Evolutionary conservation across 305 asterid genomes (phyloP).

Genomic region (Nicotiana rustica): DNA sequence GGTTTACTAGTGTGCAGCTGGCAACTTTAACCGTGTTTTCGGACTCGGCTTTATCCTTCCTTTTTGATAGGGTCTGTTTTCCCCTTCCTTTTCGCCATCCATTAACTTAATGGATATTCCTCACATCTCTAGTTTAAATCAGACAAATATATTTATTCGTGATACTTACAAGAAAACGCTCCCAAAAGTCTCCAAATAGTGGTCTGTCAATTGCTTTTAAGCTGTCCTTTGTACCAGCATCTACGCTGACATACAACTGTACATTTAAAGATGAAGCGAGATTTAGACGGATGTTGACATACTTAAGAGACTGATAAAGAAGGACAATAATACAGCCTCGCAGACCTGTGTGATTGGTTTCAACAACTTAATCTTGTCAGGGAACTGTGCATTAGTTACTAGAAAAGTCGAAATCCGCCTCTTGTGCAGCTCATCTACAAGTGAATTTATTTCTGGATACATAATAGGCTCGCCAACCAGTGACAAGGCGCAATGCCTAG

Average conservation of each 20-base stretch:
- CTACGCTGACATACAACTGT: conserved; percentile 96
- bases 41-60: background rate
- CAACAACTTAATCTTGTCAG: conserved; percentile 75
- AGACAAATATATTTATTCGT: background rate
- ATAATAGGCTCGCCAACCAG: conserved; percentile 98
- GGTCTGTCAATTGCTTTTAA: conserved; percentile 98
- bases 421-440: conserved; percentile 81
- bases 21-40: background rate
- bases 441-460: conserved; percentile 94
- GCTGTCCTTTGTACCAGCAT: conserved; percentile 96
- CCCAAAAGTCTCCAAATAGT: conserved; percentile 97
- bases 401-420: conserved; percentile 93
- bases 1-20: background rate
- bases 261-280: conserved; percentile 40
- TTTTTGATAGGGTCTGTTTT: background rate
- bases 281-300: conserved; percentile 35
- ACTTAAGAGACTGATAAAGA: conserved; percentile 35
- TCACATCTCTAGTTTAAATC: background rate
- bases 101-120: background rate
- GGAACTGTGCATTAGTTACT: conserved; percentile 95
- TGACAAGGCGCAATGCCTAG: conserved; percentile 94
- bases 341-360: conserved; percentile 89
- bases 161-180: conserved; percentile 78
- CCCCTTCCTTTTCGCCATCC: background rate
- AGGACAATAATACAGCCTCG: conserved; percentile 18